Evolutionary conservation across 768 basidiomycete species (phyloP), one percentile per base, ranked within the genome.

Genomic region (Chalciporus chontae): DNA sequence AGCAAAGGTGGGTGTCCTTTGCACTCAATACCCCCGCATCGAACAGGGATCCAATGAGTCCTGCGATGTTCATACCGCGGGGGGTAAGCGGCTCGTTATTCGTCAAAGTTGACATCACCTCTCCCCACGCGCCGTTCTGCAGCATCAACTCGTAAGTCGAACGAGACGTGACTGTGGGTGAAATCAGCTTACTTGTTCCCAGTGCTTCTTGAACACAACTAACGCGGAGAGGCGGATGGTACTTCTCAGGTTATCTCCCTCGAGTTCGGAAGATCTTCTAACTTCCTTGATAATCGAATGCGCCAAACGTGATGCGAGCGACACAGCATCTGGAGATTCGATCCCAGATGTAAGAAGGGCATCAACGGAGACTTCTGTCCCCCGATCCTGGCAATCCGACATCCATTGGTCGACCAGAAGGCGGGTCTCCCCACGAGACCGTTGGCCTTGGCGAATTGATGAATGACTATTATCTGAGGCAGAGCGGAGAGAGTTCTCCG

Each of bases 11-110:
- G 43, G 68, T 43, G 38, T 72, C 71, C 34, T 48, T 58, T 2
- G 55, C 63, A 2, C 34, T 48, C 29, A 55, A 36, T 24, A 72
- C 39, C 18, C 48, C 58, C n/a, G 53, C 54, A n/a, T 44, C 49
- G 47, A 64, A 73, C 31, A 73, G 45, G 15, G 68, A 57, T 5
- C 71, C 71, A 19, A 71, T 42, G 42, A 72, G 55, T 17, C 59
- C 60, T 9, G 70, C 65, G 24, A 68, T 58, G 32, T 70, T 65
- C 19, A 69, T 48, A 6, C 61, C 58, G 19, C 51, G 43, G 14
- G 57, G 51, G 0, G 45, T 56, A 37, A 56, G 44, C 29, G 56
- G 41, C 29, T 36, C 34, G n/a, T 47, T 41, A 14, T 45, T n/a
- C 9, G 8, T 3, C 5, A 19, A 34, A 13, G 50, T 45, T 9